A percentile compares a stretch with the other conserved stretches of the same genome.
These are phyloP conservation scores for Hippophae gyantsensis DNA, from an alignment of 306 rosid species.

Conservation along the genomic window DNA sequence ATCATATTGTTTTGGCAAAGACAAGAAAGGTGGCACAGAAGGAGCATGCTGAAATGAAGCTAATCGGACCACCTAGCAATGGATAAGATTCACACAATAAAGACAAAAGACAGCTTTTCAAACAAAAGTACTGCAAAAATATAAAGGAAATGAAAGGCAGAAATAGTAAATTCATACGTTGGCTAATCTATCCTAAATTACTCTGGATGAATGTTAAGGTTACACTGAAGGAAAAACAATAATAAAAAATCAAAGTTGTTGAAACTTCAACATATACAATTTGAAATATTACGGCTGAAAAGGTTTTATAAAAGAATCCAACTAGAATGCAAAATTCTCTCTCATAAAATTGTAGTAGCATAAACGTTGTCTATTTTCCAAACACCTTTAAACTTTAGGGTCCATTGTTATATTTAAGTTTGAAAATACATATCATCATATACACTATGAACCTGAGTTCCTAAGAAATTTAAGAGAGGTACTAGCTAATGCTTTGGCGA, in stretches of 20 bases:
- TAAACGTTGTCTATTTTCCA: too few species aligned
- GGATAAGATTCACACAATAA: constrained; percentile 5
- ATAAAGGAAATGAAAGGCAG: not conserved
- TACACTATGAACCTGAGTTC: not conserved
- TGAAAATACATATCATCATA: not conserved
- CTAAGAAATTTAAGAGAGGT: not conserved
- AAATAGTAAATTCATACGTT: not conserved
- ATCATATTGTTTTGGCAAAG: constrained; percentile 73
- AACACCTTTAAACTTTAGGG: too few species aligned
- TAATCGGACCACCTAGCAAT: constrained; percentile 80
- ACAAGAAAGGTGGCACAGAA: constrained; percentile 84
- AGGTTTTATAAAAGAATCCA: too few species aligned
- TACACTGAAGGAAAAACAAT: too few species aligned
- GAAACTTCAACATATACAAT: too few species aligned
- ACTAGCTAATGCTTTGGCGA: not conserved
- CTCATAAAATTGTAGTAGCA: too few species aligned
- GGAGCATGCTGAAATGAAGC: constrained; percentile 99
- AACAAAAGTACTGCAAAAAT: not conserved
- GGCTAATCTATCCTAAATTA: too few species aligned
- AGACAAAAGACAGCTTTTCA: constrained; percentile 2
- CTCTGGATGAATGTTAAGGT: too few species aligned
- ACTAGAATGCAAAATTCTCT: too few species aligned
- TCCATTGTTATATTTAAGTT: too few species aligned
- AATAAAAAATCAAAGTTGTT: too few species aligned
- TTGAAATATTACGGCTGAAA: too few species aligned